Conservation (phyloP, 2,329 filamentous ascomycete genomes). For the Ceratocystiopsis minuta region DNA sequence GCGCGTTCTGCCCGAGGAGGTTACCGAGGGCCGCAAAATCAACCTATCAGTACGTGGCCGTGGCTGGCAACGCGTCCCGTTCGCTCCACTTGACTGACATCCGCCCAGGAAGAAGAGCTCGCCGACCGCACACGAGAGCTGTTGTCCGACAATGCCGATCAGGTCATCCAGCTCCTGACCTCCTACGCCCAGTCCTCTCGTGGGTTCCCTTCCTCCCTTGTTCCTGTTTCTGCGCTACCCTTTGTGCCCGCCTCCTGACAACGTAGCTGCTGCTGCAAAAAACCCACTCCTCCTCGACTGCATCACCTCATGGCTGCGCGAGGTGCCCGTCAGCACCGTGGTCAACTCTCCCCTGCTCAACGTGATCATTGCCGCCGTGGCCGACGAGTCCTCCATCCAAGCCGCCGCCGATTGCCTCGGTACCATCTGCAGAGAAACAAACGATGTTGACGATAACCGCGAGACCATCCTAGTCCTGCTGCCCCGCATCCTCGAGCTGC, state of each 20-base stretch:
- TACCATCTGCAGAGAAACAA: constrained; percentile 77
- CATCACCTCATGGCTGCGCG: constrained; percentile 89
- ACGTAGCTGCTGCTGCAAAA: constrained; percentile 37
- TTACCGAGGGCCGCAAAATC: constrained; percentile 98
- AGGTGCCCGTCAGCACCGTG: constrained; percentile 70
- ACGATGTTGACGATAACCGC: constrained; percentile 81
- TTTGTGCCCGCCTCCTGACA: not conserved
- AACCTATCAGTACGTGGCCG: constrained; percentile 45
- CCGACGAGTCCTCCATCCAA: constrained; percentile 61
- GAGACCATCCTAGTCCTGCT: constrained; percentile 67
- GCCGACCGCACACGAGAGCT: constrained; percentile 70
- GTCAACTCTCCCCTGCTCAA: constrained; percentile 73
- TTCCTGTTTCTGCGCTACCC: not conserved
- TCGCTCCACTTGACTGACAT: not conserved
- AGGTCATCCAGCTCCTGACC: constrained; percentile 73
- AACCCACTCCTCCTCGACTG: constrained; percentile 89
- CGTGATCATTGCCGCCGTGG: constrained; percentile 60
- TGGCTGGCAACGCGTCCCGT: not conserved
- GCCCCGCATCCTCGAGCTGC: constrained; percentile 59
- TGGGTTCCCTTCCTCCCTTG: constrained; percentile 25
- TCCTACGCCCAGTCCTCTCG: constrained; percentile 85
- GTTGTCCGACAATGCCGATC: constrained; percentile 72
- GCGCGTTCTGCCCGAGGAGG: constrained; percentile 92
- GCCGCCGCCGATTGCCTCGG: constrained; percentile 85
- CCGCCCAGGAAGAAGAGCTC: constrained; percentile 79